Evolutionary conservation across 108 stramenopile species (phyloP).

Genomic region (Hondaea fermentalgiana): DNA sequence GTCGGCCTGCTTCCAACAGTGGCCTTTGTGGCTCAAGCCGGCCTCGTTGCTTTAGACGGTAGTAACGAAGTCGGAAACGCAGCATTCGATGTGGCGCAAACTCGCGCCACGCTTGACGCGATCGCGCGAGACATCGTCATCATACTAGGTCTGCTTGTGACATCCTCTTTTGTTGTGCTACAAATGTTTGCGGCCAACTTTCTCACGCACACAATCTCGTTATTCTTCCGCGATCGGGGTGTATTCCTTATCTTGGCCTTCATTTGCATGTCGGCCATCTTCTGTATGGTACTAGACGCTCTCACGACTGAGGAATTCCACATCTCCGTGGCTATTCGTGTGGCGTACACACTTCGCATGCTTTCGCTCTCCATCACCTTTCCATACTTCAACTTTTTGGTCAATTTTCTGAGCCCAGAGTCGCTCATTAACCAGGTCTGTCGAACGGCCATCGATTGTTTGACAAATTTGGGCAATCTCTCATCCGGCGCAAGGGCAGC

Average conservation of each 20-base stretch:
- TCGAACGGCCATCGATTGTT: background rate
- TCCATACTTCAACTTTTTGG: slow-evolving; percentile 15
- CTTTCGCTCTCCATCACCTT: slow-evolving; percentile 14
- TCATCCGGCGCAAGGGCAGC: background rate
- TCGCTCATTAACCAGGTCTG: background rate
- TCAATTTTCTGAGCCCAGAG: slow-evolving; percentile 1
- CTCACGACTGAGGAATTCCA: background rate
- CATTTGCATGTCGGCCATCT: slow-evolving; percentile 1
- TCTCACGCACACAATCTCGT: background rate
- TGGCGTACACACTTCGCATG: background rate
- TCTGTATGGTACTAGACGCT: background rate
- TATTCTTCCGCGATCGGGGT: background rate
- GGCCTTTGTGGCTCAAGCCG: background rate
- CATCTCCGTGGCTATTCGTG: background rate
- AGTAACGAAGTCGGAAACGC: background rate
- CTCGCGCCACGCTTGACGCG: background rate
- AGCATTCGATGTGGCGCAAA: background rate
- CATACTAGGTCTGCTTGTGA: background rate
- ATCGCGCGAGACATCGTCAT: background rate
- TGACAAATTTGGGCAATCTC: background rate
- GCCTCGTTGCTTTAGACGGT: background rate
- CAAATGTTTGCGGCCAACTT: slow-evolving; percentile 14
- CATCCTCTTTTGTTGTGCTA: background rate
- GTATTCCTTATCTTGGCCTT: background rate
- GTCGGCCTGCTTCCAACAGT: background rate